Evolutionary conservation across 2,329 filamentous ascomycete genomes (phyloP), one percentile per base, ranked within the genome.

Genomic region (Colletotrichum theobromicola): DNA sequence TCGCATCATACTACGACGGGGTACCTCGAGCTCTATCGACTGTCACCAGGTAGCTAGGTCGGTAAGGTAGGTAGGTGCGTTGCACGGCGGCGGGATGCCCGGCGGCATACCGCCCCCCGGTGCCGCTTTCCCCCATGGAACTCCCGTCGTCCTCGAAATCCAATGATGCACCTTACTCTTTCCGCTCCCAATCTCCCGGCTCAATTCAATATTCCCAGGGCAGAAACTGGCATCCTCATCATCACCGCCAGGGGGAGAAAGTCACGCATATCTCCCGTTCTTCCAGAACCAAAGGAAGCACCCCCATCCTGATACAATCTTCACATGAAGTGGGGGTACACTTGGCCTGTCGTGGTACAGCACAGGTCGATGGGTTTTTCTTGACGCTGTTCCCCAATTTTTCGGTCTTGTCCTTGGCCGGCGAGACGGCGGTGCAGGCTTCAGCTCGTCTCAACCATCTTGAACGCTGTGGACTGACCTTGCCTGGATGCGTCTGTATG

Each of bases 241-340:
- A n/a, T 46, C 34, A 61, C 46, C 53, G 21, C 34, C 50, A 63
- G n/a, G 21, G 32, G 21, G 12, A 24, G 15, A 64, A 64, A 50
- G 46, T 62, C 57, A 69, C 57, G 70, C 65, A 62, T 71, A 74
- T 30, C 34, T 30, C 34, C 64, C 21, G 30, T 21, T 26, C 37
- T 55, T 26, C 50, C 28, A 28, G 60, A n/a, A n/a, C n/a, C n/a
- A n/a, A n/a, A n/a, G n/a, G n/a, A 55, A 57, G 13, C n/a, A 50
- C 32, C 30, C 65, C 34, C 13, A 58, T 37, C 46, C 26, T 60
- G 62, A 67, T 63, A 70, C 72, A 63, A 30, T 37, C 63, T 67
- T 74, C 72, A 75, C 46, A 72, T 75, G 72, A 42, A 75, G 72
- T 75, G 72, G 72, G 72, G 68, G 55, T 55, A 53, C 57, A 63